A percentile compares a stretch with the other conserved stretches of the same genome.
Conservation (phyloP, 495 filamentous ascomycete species). For the Penicillium dipodomyicola region DNA sequence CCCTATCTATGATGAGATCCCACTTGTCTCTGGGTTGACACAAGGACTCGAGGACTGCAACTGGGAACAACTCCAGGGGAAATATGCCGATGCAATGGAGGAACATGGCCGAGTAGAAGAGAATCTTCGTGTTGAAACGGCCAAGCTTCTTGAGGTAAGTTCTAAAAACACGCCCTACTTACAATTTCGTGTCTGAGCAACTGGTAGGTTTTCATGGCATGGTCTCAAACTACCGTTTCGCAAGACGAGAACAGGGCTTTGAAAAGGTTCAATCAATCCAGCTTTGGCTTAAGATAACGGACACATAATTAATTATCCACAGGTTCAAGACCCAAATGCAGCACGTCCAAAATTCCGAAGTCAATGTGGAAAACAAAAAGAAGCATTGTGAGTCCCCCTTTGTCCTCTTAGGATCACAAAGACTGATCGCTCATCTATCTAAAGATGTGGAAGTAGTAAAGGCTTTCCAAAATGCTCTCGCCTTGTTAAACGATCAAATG, state of each 20-base stretch:
- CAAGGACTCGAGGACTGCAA: constrained; percentile 48
- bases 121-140: constrained; percentile 59
- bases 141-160: constrained; percentile 58
- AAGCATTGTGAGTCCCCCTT: constrained; percentile 60
- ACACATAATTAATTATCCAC: constrained; percentile 5
- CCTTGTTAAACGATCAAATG: constrained; percentile 53
- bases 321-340: constrained; percentile 74
- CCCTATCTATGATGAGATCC: constrained; percentile 10
- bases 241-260: constrained; percentile 68
- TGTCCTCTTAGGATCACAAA: neutral
- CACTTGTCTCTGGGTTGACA: constrained; percentile 19
- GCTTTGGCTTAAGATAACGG: neutral
- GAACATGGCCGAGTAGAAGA: constrained; percentile 59
- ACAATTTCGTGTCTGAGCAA: constrained; percentile 1
- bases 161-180: neutral
- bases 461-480: constrained; percentile 76
- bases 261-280: constrained; percentile 54
- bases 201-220: constrained; percentile 63
- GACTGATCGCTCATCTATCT: constrained; percentile 3
- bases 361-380: constrained; percentile 65
- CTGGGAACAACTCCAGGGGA: constrained; percentile 66
- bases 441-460: constrained; percentile 72
- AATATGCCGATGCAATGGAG: constrained; percentile 59
- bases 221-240: constrained; percentile 62
- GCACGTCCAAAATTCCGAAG: constrained; percentile 69